Conservation (phyloP, 495 filamentous ascomycete species). For the Patellaria atrata region DNA sequence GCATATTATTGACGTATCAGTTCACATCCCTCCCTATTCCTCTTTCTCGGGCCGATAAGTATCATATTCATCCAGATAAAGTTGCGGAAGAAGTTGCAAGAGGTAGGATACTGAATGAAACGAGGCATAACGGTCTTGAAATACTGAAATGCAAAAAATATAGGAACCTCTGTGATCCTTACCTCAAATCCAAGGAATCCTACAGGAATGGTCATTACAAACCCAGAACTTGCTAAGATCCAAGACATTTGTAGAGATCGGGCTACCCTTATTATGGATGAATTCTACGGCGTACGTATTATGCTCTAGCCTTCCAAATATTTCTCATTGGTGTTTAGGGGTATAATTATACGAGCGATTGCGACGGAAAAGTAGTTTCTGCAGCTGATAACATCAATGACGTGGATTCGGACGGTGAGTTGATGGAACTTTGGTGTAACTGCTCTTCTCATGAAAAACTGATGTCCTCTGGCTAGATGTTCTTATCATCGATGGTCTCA, state of each 20-base stretch:
- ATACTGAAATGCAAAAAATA: too few relatives aligned
- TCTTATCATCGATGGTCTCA: constrained; percentile 87
- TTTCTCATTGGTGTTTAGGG: constrained; percentile 5
- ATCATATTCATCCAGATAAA: constrained; percentile 84
- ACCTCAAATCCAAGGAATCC: constrained; percentile 97
- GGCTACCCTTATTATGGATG: constrained; percentile 83
- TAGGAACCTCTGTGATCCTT: constrained; percentile 60
- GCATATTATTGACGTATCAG: constrained; percentile 25
- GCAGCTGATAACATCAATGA: constrained; percentile 71
- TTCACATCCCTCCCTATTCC: constrained; percentile 85
- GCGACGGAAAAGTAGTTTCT: constrained; percentile 76
- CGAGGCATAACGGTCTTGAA: too few relatives aligned
- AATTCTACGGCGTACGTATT: constrained; percentile 80
- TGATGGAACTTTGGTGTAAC: not conserved
- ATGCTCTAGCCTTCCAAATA: not conserved
- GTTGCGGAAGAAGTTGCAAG: constrained; percentile 81
- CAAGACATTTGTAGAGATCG: constrained; percentile 84
- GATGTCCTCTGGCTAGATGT: constrained; percentile 51
- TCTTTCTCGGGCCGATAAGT: constrained; percentile 65
- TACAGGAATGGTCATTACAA: constrained; percentile 71
- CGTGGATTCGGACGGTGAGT: constrained; percentile 46
- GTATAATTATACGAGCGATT: constrained; percentile 72
- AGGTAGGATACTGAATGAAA: too few relatives aligned
- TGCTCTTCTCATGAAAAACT: constrained; percentile 33
- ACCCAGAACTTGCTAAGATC: constrained; percentile 70